phyloP scores from a whole-genome alignment of 805 yeast species.

The Yamadazyma akitaensis region DNA sequence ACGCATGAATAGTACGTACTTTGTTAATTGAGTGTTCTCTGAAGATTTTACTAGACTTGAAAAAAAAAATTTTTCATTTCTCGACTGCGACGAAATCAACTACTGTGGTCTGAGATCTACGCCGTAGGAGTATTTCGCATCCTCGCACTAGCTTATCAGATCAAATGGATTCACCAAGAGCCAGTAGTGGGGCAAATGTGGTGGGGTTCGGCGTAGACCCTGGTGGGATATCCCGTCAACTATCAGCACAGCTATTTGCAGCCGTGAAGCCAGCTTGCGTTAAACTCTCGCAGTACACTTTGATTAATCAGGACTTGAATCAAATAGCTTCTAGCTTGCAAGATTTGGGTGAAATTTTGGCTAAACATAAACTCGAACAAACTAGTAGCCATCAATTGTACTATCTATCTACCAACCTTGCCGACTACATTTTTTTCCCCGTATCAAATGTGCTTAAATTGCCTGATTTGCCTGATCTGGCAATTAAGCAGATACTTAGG shows the following conservation, averaged over 20 bases:
- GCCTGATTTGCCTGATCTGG: conserved; percentile 18
- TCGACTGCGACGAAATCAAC: neutral
- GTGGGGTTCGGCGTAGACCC: neutral
- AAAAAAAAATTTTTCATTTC: neutral
- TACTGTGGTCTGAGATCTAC: neutral
- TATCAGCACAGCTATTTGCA: conserved; percentile 19
- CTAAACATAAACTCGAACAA: conserved; percentile 17
- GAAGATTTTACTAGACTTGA: too few species aligned
- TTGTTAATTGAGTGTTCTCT: neutral
- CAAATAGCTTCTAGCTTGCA: conserved; percentile 11
- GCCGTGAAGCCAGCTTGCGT: conserved; percentile 30
- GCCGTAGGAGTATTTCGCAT: neutral
- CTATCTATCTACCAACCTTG: conserved; percentile 27
- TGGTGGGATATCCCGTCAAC: conserved; percentile 17
- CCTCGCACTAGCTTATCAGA: neutral
- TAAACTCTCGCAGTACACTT: conserved; percentile 22
- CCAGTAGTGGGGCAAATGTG: neutral
- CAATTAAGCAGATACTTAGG: conserved; percentile 21
- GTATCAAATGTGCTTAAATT: conserved; percentile 31
- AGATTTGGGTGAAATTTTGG: conserved; percentile 12
- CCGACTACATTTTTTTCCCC: conserved; percentile 43
- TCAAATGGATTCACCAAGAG: neutral
- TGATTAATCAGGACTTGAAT: conserved; percentile 11
- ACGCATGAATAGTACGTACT: neutral
- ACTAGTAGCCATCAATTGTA: conserved; percentile 13